phyloP scores from a whole-genome alignment of 1,284 basidiomycete species.

The Heterobasidion annosum region DNA sequence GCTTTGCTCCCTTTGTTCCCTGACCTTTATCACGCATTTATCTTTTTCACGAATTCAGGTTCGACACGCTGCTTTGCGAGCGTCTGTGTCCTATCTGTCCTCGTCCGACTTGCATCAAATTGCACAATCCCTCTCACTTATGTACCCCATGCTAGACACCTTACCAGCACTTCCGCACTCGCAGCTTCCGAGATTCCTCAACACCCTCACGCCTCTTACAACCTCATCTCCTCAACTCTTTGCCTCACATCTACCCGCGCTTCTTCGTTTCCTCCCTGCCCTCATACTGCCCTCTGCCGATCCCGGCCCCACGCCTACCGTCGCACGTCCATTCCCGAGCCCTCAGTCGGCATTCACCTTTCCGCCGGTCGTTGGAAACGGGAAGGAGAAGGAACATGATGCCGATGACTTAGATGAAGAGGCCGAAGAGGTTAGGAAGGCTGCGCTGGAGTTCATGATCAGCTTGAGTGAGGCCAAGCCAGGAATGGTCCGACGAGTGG shows the following conservation, averaged over 20 bases:
- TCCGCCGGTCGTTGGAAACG: slow-evolving; percentile 29
- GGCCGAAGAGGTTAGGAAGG: slow-evolving; percentile 48
- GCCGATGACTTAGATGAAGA: slow-evolving; percentile 34
- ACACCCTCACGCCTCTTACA: slow-evolving; percentile 65
- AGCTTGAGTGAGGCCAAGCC: slow-evolving; percentile 62
- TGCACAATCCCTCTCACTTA: slow-evolving; percentile 42
- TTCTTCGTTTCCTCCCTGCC: slow-evolving; percentile 58
- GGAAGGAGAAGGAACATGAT: slow-evolving; percentile 14
- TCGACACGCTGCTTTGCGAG: slow-evolving; percentile 49
- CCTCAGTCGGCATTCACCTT: slow-evolving; percentile 38
- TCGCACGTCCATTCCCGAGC: slow-evolving; percentile 52
- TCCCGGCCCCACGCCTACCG: slow-evolving; percentile 67
- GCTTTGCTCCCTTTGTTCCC: background rate
- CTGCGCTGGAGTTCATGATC: slow-evolving; percentile 71
- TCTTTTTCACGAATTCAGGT: slow-evolving; percentile 26
- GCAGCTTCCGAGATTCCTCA: slow-evolving; percentile 54
- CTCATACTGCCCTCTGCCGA: slow-evolving; percentile 57
- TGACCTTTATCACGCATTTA: background rate
- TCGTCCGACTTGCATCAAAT: slow-evolving; percentile 47
- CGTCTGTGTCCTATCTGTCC: slow-evolving; percentile 54
- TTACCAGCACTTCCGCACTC: slow-evolving; percentile 44
- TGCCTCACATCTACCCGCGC: slow-evolving; percentile 48
- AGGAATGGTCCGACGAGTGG: slow-evolving; percentile 52
- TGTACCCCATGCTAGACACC: slow-evolving; percentile 62
- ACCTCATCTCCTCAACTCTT: slow-evolving; percentile 60